Evolutionary conservation across 208 protist species (phyloP), one percentile per base, ranked within the genome.

Genomic region (Leishmania gerbilli): DNA sequence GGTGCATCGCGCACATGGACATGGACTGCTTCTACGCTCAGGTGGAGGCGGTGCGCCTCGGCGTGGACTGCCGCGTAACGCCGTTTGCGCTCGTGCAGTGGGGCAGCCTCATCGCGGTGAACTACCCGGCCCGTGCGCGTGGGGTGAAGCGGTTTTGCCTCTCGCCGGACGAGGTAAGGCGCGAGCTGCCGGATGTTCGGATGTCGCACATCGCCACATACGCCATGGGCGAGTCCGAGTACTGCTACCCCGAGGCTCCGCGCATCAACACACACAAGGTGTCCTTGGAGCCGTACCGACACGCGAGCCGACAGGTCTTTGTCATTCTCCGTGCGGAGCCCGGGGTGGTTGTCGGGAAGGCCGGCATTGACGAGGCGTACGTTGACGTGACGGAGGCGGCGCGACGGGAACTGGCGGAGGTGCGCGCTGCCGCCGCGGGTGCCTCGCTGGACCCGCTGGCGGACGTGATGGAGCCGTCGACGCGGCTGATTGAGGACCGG

Each of bases 1-100:
- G 75, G 24, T 79, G 75, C 84, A 95, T 98, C 49, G 87, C 78
- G 60, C 96, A 97, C 85, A 84, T 97, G 31, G 93, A 98, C 83
- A 93, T 97, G 89, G 96, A 98, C 80, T 96, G 91, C 88, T 98
- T 98, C 85, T 98, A 97, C 84, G 93, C 90, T 8, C 93, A 97
- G 77, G 93, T 97, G 68, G 96, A 97, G 88, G 90, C 90, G n/a
- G 82, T 95, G 15, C 87, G 92, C 0, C 90, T 96, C 47, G 90
- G 93, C 40, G 84, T 96, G 42, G 92, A 96, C 80, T 97, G 91
- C 81, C 89, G 91, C 15, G 88, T 87, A 1, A 84, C 83, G 11
- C 94, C 94, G 1, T 95, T 93, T 69, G 84, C 93, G 67, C 71
- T 95, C n/a, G 77, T 88, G 8, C 92, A 97, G 85, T 98, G 92